Base-by-base conservation (phyloP, 2,329 filamentous ascomycete genomes). In the Ambrosiella beaveri region DNA sequence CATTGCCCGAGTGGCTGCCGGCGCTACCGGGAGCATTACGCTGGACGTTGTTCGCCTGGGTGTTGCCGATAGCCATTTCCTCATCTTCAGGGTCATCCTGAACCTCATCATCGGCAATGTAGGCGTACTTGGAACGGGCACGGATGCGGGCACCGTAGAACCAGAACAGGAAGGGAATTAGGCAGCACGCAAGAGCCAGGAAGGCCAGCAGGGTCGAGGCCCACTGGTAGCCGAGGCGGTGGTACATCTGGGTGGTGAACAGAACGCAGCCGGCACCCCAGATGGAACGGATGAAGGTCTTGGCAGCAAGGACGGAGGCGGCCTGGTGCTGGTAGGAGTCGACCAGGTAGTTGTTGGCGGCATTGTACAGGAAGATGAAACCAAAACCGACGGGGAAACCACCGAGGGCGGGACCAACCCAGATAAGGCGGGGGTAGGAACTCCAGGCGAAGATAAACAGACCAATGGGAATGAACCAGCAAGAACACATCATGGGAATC, bases 161-260 rank as follows among this genome's bases (percentile, higher is more conserved):
- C 74, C 85, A 95, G 71, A 95, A 95, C 35, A 87, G 68, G 67
- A 84, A 95, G 0, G 88, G 88, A 63, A 94, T 94, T 0, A 75
- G 79, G 67, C 88, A 94, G 71, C 88, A 94, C 0, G 79, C 84
- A 5, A 94, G 71, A 13, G 77, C 80, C 63, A 94, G 75, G 64
- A 90, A 90, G 0, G 78, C 86, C 7, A 93, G 71, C 8, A 93
- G 74, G 0, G 77, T 76, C 54, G 80, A 81, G 0, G 87, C 87
- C 86, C 87, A 91, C 67, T 88, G 81, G 68, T 88, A 76, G 7
- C 81, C 81, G 12, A 91, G 74, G 1, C 81, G 76, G 53, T 75
- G 68, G 69, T 88, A 89, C 86, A 93, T 91, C 68, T 91, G 86
- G 63, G 78, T 75, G 0, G 87, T 91, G 70, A 93, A 93, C 1